Base-by-base conservation (phyloP, 495 filamentous ascomycete species). In the Apodospora peruviana region DNA sequence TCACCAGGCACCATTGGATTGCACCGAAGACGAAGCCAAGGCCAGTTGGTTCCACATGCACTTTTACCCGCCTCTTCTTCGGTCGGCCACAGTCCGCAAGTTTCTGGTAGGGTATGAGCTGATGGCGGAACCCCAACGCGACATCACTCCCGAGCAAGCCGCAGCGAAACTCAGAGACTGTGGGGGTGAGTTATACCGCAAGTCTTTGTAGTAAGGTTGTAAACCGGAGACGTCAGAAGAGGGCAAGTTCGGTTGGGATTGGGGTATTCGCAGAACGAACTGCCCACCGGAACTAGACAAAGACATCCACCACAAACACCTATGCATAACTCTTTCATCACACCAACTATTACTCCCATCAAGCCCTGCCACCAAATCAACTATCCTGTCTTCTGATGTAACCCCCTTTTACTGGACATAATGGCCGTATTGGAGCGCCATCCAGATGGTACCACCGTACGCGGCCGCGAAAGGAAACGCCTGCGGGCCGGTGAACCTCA, bases 91-190 rank as follows among this genome's bases (percentile, higher is more conserved):
- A 4, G 94, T 98, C 25, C 82, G 85, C 48, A 98, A 98, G 73
- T 98, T 97, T 70, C 60, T 96, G 35, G 93, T 97, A 22, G 93
- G 93, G 44, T 96, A 91, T 64, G 91, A 98, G 68, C 69, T 98
- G 74, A 81, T 98, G 82, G 93, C 87, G 2, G 93, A 98, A 68
- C 93, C 93, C 21, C 93, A 98, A 66, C 80, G 93, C 41, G 93
- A 98, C 64, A 98, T 98, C 59, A 98, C 94, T 1, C 91, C 93
- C 0, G 93, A 98, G 66, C 93, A 98, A 65, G 93, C 94, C 11
- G 88, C 93, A 22, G 83, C 81, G 23, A 80, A 80, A 32, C 66
- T 98, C 43, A 76, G 90, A 51, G 74, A 75, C 43, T 76, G 87
- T 42, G 88, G 84, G 0, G 90, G 90, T 5, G 80, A 87, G 65